Conservation (phyloP, 2,329 filamentous ascomycete genomes). For the Chalaropsis thielavioides region DNA sequence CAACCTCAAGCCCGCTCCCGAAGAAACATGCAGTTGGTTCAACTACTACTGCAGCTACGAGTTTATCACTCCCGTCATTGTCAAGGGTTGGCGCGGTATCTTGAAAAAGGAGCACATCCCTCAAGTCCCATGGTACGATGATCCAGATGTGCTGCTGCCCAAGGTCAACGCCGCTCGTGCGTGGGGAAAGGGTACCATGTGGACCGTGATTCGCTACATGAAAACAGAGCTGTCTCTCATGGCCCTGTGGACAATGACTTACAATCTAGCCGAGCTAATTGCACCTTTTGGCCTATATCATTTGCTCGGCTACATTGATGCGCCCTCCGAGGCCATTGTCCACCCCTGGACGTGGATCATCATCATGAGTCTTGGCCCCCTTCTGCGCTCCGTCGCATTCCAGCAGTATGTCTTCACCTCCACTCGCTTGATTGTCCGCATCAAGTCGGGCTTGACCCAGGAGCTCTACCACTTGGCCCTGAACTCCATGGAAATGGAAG, state of each 20-base stretch:
- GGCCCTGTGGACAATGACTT: constrained; percentile 28
- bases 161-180: constrained; percentile 31
- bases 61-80: constrained; percentile 36
- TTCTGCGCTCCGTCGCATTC: constrained; percentile 34
- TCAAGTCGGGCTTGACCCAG: constrained; percentile 43
- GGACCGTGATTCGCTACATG: constrained; percentile 33
- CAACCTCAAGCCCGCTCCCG: constrained; percentile 29
- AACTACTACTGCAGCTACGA: constrained; percentile 37
- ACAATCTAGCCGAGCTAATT: constrained; percentile 34
- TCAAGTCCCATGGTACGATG: constrained; percentile 40
- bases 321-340: constrained; percentile 31
- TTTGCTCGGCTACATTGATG: constrained; percentile 32
- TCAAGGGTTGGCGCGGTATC: constrained; percentile 32
- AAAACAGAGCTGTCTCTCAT: constrained; percentile 31
- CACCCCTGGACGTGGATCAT: constrained; percentile 40
- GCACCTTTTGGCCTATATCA: constrained; percentile 40
- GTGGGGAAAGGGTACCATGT: constrained; percentile 29
- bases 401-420: constrained; percentile 45
- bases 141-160: constrained; percentile 34
- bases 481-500: constrained; percentile 41
- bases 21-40: constrained; percentile 41
- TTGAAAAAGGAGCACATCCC: constrained; percentile 36
- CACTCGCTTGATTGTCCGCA: constrained; percentile 36
- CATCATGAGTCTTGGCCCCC: constrained; percentile 35
- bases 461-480: constrained; percentile 43